These are phyloP conservation scores for Gossypium herbaceum DNA, from an alignment of 345 rosid species.

Conservation along the genomic window DNA sequence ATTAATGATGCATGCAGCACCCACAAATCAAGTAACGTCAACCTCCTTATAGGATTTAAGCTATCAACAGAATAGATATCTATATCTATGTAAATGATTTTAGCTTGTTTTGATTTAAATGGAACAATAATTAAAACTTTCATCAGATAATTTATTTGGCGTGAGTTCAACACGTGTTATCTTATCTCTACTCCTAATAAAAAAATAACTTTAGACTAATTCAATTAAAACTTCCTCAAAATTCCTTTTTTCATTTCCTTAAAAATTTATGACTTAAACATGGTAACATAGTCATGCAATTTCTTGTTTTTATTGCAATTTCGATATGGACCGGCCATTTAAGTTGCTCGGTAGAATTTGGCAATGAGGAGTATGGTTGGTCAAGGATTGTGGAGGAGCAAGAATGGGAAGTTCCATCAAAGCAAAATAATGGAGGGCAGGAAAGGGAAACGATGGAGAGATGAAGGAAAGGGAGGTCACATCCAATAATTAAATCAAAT, in stretches of 20 bases:
- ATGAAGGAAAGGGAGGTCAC: conserved; percentile 12
- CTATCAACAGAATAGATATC: no score
- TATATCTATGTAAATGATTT: no score
- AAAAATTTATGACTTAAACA: not conserved
- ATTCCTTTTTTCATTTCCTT: no score
- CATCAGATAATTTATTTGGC: no score
- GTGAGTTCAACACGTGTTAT: no score
- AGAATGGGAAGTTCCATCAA: conserved; percentile 14
- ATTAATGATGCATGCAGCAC: not conserved
- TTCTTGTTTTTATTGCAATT: not conserved
- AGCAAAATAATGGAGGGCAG: not conserved
- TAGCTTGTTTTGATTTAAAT: not conserved
- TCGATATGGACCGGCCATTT: not conserved
- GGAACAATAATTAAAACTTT: no score
- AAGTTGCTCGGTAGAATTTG: not conserved
- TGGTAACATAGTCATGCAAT: not conserved
- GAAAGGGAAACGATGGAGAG: not conserved
- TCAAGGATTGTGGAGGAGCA: conserved; percentile 17
- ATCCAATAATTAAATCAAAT: conserved; percentile 19
- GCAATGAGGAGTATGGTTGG: not conserved
- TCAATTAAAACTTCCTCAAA: no score
- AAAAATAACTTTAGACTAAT: no score
- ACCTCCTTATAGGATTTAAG: no score
- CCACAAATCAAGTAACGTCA: no score
- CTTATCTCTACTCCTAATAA: no score